Base-by-base conservation (phyloP, 2,329 filamentous ascomycete species). In the Ilyonectria sp. region DNA sequence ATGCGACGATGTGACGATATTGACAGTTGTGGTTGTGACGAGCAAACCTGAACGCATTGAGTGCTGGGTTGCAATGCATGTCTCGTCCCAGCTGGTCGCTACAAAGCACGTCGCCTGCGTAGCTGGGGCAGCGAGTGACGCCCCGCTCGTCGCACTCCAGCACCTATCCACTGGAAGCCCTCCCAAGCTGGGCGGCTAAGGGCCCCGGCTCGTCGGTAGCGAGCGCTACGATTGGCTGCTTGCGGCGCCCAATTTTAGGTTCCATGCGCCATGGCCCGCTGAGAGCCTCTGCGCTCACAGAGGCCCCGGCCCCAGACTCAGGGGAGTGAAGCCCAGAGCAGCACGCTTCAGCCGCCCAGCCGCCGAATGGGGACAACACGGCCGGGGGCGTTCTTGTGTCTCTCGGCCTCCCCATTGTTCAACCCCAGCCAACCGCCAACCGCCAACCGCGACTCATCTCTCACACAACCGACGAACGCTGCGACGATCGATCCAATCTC, bases 181-280 rank as follows among this genome's bases (percentile, higher is more conserved):
- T 65, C 44, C 56, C 54, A 55, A 64, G 61, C 33, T 70, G 71
- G 70, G 73, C 73, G 73, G 73, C 71, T 75, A 75, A 65, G 60
- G 49, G 63, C 71, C 71, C 69, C 63, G 50, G 59, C 65, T 59
- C 15, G 44, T 53, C 2, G 4, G 33, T 52, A 54, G 15, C 10
- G 7, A 15, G 31, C 11, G 7, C 10, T 55, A 6, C 62, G 44
- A 75, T 76, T 75, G 74, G 74, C 5, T 44, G 21, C 13, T n/a
- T 17, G 5, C n/a, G 69, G 71, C 63, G 69, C 68, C 72, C 69
- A 74, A 75, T 75, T 73, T 65, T 75, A 70, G 70, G 71, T 75
- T 74, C 63, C 62, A 71, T 67, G 65, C 63, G 43, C 64, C 52
- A 55, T 54, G 60, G 62, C 60, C 64, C 69, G 60, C 69, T 68